Conservation (phyloP, 1,139 yeast species). For the Pichia sp. region DNA sequence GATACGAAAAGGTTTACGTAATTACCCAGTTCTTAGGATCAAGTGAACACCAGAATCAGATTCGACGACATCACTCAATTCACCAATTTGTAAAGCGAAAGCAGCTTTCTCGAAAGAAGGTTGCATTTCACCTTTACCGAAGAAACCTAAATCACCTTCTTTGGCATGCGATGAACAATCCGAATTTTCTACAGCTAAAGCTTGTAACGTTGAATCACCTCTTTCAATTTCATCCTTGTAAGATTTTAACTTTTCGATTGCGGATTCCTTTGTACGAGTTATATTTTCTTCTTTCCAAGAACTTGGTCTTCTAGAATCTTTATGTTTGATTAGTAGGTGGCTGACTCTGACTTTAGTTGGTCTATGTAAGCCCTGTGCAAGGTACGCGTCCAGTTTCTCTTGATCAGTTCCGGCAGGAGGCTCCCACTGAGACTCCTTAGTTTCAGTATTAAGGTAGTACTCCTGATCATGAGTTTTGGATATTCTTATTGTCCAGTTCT, state of each 20-base stretch:
- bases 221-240: constrained; percentile 55
- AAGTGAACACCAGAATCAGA: constrained; percentile 89
- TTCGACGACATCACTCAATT: constrained; percentile 75
- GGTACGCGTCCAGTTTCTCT: constrained; percentile 49
- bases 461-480: constrained; percentile 81
- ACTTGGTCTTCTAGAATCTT: constrained; percentile 78
- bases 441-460: constrained; percentile 65
- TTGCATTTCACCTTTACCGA: constrained; percentile 90
- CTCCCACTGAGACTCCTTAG: constrained; percentile 81
- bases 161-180: constrained; percentile 84
- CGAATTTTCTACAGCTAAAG: constrained; percentile 73
- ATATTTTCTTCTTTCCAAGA: constrained; percentile 75
- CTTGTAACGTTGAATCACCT: constrained; percentile 65
- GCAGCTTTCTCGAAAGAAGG: constrained; percentile 88
- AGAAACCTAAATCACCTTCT: constrained; percentile 88
- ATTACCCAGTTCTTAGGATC: constrained; percentile 70
- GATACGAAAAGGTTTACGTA: too few relatives aligned
- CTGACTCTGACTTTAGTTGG: constrained; percentile 60
- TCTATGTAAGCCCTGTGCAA: constrained; percentile 35
- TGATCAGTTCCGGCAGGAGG: constrained; percentile 81
- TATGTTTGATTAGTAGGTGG: constrained; percentile 78
- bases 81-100: constrained; percentile 73
- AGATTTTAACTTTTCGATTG: constrained; percentile 54
- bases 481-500: constrained; percentile 73
- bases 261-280: constrained; percentile 77